Percentiles rank a stretch among this genome's conserved stretches.
Conservation (phyloP, 2,329 filamentous ascomycete genomes). For the Pseudonectria buxi region DNA sequence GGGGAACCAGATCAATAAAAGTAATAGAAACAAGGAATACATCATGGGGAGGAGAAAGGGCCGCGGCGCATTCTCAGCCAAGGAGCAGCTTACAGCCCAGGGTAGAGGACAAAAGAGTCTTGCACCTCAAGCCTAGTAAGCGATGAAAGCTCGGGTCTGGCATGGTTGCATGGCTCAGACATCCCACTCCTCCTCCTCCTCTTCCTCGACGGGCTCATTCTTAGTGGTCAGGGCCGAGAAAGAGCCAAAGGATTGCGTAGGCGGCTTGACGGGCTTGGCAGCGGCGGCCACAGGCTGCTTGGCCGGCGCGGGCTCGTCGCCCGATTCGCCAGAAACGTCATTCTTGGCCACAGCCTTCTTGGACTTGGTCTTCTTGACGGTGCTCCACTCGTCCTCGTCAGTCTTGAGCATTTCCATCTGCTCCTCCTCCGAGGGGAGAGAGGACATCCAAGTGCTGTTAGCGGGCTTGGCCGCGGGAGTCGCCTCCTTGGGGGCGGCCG, state of each 20-base stretch:
- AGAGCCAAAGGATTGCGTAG: conserved; percentile 35
- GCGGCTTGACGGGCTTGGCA: conserved; percentile 24
- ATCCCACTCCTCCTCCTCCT: conserved; percentile 45
- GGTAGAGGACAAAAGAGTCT: too few relatives aligned
- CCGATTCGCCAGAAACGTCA: conserved; percentile 28
- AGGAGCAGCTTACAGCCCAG: too few relatives aligned
- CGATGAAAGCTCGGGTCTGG: background rate
- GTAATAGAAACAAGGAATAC: too few relatives aligned
- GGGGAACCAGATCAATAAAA: too few relatives aligned
- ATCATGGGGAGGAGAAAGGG: too few relatives aligned
- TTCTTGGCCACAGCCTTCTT: conserved; percentile 35
- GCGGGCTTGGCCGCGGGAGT: conserved; percentile 25
- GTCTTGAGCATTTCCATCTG: conserved; percentile 51
- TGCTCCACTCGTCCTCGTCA: conserved; percentile 51
- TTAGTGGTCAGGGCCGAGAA: conserved; percentile 43
- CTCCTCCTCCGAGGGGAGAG: conserved; percentile 55
- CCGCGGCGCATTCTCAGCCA: too few relatives aligned
- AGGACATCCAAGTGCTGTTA: conserved; percentile 40
- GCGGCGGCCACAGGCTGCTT: conserved; percentile 22
- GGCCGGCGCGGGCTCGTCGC: conserved; percentile 28
- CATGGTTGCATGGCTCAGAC: conserved; percentile 30
- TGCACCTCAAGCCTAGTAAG: too few relatives aligned
- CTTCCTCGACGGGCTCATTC: conserved; percentile 34
- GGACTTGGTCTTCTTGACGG: conserved; percentile 45
- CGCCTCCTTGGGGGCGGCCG: conserved; percentile 26